These are phyloP conservation scores for Fusarium metavorans DNA, from an alignment of 2,329 filamentous ascomycete genomes.

Conservation along the genomic window DNA sequence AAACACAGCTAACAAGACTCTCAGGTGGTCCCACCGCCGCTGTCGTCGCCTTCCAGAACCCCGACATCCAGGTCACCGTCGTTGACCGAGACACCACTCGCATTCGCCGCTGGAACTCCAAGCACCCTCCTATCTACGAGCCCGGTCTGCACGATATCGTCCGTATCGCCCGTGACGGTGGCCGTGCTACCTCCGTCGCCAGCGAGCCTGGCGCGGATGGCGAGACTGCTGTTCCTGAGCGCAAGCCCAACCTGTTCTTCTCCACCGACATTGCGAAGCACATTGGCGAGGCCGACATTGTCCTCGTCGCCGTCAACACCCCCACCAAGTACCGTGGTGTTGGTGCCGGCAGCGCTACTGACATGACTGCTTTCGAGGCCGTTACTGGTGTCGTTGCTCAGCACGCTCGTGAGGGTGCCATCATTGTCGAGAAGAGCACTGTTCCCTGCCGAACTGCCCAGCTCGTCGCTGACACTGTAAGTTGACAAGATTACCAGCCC, in stretches of 20 bases:
- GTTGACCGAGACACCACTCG: constrained; percentile 75
- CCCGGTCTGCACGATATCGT: constrained; percentile 78
- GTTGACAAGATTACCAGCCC: constrained; percentile 33
- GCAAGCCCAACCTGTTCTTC: constrained; percentile 78
- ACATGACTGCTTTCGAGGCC: constrained; percentile 78
- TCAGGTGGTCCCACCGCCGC: constrained; percentile 80
- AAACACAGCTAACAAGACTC: constrained; percentile 25
- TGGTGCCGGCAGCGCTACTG: constrained; percentile 77
- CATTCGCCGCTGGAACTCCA: constrained; percentile 80
- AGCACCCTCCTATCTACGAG: constrained; percentile 81
- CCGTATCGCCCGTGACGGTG: constrained; percentile 71
- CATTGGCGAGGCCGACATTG: constrained; percentile 76
- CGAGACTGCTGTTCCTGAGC: constrained; percentile 54
- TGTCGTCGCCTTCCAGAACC: constrained; percentile 80
- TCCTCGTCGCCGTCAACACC: constrained; percentile 83
- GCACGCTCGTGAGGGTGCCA: constrained; percentile 73
- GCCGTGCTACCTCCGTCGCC: constrained; percentile 56
- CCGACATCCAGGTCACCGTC: constrained; percentile 77
- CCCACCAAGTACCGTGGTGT: constrained; percentile 79
- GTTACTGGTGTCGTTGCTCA: constrained; percentile 76
- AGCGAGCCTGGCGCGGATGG: constrained; percentile 52
- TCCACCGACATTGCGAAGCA: constrained; percentile 72
- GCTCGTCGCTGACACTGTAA: constrained; percentile 75
- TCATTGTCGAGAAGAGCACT: constrained; percentile 86
- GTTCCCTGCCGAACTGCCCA: constrained; percentile 82